Conservation (phyloP, 2,329 filamentous ascomycete genomes). For the Pochonia chlamydosporia region DNA sequence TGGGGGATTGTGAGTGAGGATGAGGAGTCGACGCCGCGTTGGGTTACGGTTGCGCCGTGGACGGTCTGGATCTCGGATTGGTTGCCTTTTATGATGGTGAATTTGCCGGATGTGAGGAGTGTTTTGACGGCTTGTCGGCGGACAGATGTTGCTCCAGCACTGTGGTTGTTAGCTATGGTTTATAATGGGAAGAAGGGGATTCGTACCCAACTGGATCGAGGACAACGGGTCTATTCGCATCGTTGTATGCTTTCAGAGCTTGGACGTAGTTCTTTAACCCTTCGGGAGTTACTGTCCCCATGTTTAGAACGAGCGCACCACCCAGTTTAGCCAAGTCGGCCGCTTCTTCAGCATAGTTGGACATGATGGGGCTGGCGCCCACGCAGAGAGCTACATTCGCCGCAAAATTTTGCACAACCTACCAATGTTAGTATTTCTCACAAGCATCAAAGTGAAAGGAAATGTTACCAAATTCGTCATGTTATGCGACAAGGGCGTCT, state of each 20-base stretch:
- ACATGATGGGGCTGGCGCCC: conserved; percentile 91
- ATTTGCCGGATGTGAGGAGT: conserved; percentile 68
- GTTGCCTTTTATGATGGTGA: conserved; percentile 91
- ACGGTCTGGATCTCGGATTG: conserved; percentile 79
- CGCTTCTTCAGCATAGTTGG: conserved; percentile 79
- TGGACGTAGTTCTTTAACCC: conserved; percentile 65
- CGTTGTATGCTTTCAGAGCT: conserved; percentile 78
- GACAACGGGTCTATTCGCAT: conserved; percentile 66
- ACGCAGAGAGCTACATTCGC: conserved; percentile 83
- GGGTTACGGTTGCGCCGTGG: conserved; percentile 47
- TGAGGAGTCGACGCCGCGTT: conserved; percentile 80
- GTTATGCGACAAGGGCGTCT: conserved; percentile 78
- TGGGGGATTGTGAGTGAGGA: conserved; percentile 45
- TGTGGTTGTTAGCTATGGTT: conserved; percentile 16
- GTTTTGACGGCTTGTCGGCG: conserved; percentile 65
- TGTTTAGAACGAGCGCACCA: conserved; percentile 83
- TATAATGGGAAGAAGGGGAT: background rate
- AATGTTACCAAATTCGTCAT: conserved; percentile 93
- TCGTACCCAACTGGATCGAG: conserved; percentile 80
- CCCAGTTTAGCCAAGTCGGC: conserved; percentile 70
- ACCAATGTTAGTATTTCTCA: background rate
- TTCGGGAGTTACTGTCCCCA: conserved; percentile 83
- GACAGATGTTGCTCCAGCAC: conserved; percentile 72
- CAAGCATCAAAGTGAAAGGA: background rate
- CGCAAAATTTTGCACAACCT: conserved; percentile 86